These are phyloP conservation scores for Pythium oligandrum DNA, from an alignment of 352 stramenopile species.

Conservation along the genomic window DNA sequence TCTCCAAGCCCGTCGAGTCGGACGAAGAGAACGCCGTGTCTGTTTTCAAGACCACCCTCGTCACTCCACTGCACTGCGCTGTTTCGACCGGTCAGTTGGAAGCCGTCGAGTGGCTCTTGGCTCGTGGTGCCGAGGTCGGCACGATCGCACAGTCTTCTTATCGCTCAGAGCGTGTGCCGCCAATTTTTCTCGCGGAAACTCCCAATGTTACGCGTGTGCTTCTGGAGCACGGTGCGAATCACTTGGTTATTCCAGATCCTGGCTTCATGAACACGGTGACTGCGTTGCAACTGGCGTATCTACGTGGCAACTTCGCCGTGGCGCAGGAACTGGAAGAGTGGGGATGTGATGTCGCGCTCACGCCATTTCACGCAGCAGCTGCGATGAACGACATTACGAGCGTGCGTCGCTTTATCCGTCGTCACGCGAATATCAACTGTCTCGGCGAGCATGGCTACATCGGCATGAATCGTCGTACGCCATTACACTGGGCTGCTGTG, in stretches of 20 bases:
- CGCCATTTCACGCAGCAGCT: slow-evolving; percentile 67
- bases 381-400: slow-evolving; percentile 45
- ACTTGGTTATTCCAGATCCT: slow-evolving; percentile 62
- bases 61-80: slow-evolving; percentile 76
- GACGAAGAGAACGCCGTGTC: slow-evolving; percentile 67
- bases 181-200: slow-evolving; percentile 74
- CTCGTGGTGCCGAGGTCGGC: slow-evolving; percentile 45
- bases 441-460: slow-evolving; percentile 79
- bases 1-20: slow-evolving; percentile 36
- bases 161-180: slow-evolving; percentile 64
- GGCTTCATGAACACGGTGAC: slow-evolving; percentile 81
- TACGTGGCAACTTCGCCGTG: slow-evolving; percentile 72
- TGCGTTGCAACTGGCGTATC: slow-evolving; percentile 68
- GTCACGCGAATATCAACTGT: slow-evolving; percentile 53
- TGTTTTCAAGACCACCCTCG: slow-evolving; percentile 80
- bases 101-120: slow-evolving; percentile 65
- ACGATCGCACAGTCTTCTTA: slow-evolving; percentile 55
- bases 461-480: slow-evolving; percentile 72
- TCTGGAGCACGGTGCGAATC: slow-evolving; percentile 58
- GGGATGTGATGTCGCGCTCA: slow-evolving; percentile 75
- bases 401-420: slow-evolving; percentile 64
- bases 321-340: slow-evolving; percentile 74
- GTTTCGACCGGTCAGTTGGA: slow-evolving; percentile 66
- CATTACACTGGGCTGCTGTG: slow-evolving; percentile 76
- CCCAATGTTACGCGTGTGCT: slow-evolving; percentile 56